Evolutionary conservation across 805 yeast species (phyloP), one percentile per base, ranked within the genome.

Genomic region (Candida taoyuanica): DNA sequence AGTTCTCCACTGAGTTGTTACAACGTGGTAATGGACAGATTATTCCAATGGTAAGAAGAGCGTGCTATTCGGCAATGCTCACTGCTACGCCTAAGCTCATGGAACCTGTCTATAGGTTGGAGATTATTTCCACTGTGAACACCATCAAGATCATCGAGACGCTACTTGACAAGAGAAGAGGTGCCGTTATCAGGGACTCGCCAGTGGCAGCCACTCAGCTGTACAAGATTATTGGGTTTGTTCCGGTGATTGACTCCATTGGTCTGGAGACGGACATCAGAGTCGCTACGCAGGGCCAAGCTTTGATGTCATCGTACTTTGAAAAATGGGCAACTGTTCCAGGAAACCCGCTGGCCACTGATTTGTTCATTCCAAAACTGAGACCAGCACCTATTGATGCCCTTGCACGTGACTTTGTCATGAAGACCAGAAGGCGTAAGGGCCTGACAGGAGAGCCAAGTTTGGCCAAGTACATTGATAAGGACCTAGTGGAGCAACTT

Each of bases 181-280:
- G 97, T 4, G 66, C 67, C 4, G 63, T 76, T 0, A 44, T 65
- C 5, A 53, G 56, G 0, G 74, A 70, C 25, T 44, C 43, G 0
- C 78, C 86, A 2, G 74, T 91, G 17, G 78, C 78, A 0, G 96
- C 86, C 0, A 80, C 98, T 0, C 83, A 76, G 11, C 60, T 91
- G 8, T 76, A 68, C 50, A 70, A 65, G 42, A 63, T 87, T 0
- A 63, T 63, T 28, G 96, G 89, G 0, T 61, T 59, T 21, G 64
- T 93, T 0, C 98, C 98, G 0, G 93, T 85, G 1, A 84, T 93
- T 33, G 98, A 93, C 47, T 82, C 96, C 2, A 66, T 82, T 37
- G 98, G 98, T 0, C 68, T 93, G 33, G 96, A 86, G 53, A 78
- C 95, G 0, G 98, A 93, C 57, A 62, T 93, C 23, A 62, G 96